phyloP scores from a whole-genome alignment of 1,284 basidiomycete genomes.

The Ceratobasidium sp. region DNA sequence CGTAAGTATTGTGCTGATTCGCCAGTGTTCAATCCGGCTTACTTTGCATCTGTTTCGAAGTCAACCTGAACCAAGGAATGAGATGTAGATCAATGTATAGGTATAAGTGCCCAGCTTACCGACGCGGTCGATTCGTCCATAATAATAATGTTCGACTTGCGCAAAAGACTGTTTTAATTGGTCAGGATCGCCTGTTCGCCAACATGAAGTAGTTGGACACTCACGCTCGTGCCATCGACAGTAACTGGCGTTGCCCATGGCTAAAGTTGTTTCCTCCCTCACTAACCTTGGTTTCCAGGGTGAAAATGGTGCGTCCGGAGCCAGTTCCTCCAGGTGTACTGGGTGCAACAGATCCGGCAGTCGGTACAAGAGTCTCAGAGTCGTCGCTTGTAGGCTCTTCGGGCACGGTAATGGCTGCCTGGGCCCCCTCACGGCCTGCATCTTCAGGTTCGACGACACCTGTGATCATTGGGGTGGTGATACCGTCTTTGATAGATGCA shows the following conservation, averaged over 20 bases:
- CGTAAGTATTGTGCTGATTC: background rate
- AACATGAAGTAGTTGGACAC: background rate
- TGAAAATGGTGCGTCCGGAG: constrained; percentile 33
- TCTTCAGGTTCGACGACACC: constrained; percentile 19
- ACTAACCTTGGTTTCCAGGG: constrained; percentile 43
- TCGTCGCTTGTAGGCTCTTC: constrained; percentile 14
- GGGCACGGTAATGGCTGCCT: constrained; percentile 10
- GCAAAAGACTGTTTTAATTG: constrained; percentile 13
- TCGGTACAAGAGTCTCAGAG: constrained; percentile 23
- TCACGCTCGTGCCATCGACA: constrained; percentile 29
- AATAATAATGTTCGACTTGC: constrained; percentile 31
- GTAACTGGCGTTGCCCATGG: constrained; percentile 41
- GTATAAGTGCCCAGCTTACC: background rate
- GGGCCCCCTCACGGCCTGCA: background rate
- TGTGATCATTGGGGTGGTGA: constrained; percentile 23
- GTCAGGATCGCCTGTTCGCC: background rate
- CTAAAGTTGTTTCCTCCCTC: constrained; percentile 43
- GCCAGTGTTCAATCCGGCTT: background rate
- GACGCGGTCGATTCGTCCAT: constrained; percentile 38
- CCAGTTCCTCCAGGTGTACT: constrained; percentile 32
- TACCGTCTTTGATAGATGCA: constrained; percentile 24
- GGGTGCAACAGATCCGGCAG: constrained; percentile 3
- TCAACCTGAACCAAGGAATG: constrained; percentile 55
- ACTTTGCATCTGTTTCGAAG: constrained; percentile 55
- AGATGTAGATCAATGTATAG: too few species aligned